Evolutionary conservation across 345 rosid genomes (phyloP), one percentile per base, ranked within the genome.

Genomic region (Hibiscus syriacus): DNA sequence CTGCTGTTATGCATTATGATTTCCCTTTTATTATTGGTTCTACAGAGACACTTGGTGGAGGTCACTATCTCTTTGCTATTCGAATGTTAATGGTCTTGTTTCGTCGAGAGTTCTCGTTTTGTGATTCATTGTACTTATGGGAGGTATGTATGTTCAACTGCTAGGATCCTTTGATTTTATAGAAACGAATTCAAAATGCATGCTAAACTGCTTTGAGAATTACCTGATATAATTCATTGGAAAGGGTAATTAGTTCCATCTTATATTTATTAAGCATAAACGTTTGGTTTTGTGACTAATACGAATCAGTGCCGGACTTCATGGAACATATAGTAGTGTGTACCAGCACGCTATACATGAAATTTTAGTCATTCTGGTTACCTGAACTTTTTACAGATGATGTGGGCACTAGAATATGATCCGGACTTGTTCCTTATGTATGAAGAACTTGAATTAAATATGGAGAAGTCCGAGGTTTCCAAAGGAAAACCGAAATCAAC

Each of bases 331-430:
- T 23, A 62, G 32, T 39, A 14, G 1, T 23, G 29, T 38, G 6
- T 14, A 16, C 20, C 11, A 1, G 36, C 3, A 48, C 9, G 3
- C 43, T 36, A 38, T 56, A 64, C 22, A 39, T 17, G 54, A 61
- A 61, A 19, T 69, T 49, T 32, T 30, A 53, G 38, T 30, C 3
- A 46, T 53, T 63, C 34, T 63, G 50, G 62, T 38, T 49, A 30
- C 65, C 19, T 58, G 62, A 62, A 66, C 69, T 30, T 62, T 64
- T 48, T 10, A 72, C 93, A 94, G 99, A 94, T 94, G 99, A 94
- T 94, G 99, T 94, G 99, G 98, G 98, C 98, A 54, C 82, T 94
- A 66, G 98, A 94, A 76, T 94, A 89, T 30, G 95, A 94, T 57
- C 99, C 99, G 0, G 96, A 86, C 62, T 71, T 86, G 83, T 92